These are phyloP conservation scores for Crithidia expoeki DNA, from an alignment of 208 protist genomes.

Conservation along the genomic window DNA sequence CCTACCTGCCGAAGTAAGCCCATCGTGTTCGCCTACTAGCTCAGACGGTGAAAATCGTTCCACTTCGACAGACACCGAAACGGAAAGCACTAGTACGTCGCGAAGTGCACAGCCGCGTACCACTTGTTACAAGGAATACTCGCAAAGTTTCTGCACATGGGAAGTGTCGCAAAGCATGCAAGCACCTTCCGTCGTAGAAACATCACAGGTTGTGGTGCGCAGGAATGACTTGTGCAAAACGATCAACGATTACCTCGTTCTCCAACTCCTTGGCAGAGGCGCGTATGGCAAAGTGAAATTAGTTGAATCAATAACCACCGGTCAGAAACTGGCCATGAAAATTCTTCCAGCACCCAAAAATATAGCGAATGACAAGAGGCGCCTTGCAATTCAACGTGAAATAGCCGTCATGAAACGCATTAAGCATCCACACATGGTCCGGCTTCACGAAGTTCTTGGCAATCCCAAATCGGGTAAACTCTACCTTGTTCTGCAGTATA, in stretches of 20 bases:
- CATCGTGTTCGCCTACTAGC: neutral
- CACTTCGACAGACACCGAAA: neutral
- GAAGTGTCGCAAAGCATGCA: conserved; percentile 8
- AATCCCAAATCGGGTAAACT: conserved; percentile 71
- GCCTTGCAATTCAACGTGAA: conserved; percentile 43
- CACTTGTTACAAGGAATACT: neutral
- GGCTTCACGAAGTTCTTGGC: conserved; percentile 93
- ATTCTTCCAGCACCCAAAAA: conserved; percentile 35
- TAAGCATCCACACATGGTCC: conserved; percentile 81
- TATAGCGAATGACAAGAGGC: conserved; percentile 2
- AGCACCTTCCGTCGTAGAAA: conserved; percentile 23
- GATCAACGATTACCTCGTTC: conserved; percentile 66
- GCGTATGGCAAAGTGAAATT: conserved; percentile 96
- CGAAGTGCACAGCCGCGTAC: neutral
- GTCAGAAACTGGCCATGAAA: conserved; percentile 71
- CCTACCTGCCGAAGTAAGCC: neutral
- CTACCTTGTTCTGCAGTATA: conserved; percentile 84
- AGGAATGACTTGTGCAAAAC: conserved; percentile 39
- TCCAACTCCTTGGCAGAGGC: conserved; percentile 91
- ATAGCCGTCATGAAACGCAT: conserved; percentile 90
- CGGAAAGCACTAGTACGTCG: neutral
- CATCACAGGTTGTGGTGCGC: conserved; percentile 21
- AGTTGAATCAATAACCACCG: conserved; percentile 67
- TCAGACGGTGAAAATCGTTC: neutral
- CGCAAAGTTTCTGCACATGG: conserved; percentile 6